Conservation (phyloP, 768 basidiomycete species). For the Naganishia antarctica region DNA sequence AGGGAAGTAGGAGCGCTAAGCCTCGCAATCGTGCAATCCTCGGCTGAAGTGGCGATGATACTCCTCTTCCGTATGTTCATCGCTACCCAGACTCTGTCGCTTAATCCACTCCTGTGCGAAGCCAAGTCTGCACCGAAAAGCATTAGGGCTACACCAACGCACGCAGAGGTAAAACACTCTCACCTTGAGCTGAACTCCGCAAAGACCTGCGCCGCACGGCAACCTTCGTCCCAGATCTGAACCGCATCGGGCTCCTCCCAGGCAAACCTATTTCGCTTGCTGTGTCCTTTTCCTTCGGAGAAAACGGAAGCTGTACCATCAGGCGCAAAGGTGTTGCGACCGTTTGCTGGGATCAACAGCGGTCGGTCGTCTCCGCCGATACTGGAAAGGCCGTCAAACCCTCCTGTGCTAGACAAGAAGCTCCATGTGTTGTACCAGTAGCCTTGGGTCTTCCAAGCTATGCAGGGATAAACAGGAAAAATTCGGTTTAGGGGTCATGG, state of each 20-base stretch:
- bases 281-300: neutral
- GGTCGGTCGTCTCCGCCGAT: neutral
- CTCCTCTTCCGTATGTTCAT: constrained; percentile 11
- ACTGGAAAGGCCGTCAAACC: neutral
- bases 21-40: neutral
- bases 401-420: constrained; percentile 4
- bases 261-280: constrained; percentile 1
- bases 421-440: constrained; percentile 7
- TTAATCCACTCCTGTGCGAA: constrained; percentile 16
- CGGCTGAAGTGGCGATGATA: constrained; percentile 4
- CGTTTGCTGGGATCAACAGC: constrained; percentile 5
- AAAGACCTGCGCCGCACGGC: constrained; percentile 14
- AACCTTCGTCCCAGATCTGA: constrained; percentile 22
- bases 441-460: constrained; percentile 19
- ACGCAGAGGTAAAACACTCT: neutral
- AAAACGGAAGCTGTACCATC: constrained; percentile 1
- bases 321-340: neutral
- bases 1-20: neutral
- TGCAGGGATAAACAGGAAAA: neutral
- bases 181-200: constrained; percentile 15
- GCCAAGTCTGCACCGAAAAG: constrained; percentile 8
- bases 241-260: neutral
- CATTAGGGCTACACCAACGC: no score
- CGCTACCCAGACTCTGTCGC: neutral
- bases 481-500: no score